Conservation (phyloP, 768 basidiomycete genomes). For the Peribolospora kevripleyi region DNA sequence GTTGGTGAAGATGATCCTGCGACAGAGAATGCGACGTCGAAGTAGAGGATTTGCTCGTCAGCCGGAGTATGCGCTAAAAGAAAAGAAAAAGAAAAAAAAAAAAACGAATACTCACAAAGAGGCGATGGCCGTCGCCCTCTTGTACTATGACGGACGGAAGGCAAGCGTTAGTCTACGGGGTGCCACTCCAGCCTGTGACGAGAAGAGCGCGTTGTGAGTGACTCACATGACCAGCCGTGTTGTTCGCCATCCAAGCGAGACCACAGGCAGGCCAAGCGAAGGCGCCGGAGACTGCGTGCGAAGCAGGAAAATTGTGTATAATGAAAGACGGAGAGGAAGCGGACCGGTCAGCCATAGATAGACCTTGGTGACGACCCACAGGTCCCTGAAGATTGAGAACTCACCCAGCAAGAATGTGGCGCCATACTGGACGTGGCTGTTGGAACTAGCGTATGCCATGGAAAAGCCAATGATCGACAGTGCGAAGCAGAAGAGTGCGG, state of each 20-base stretch:
- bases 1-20: too few relatives aligned
- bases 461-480: neutral
- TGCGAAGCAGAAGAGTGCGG: constrained; percentile 5
- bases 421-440: constrained; percentile 2
- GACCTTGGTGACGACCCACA: neutral
- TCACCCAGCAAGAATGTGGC: neutral
- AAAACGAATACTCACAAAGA: neutral
- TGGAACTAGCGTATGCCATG: constrained; percentile 3
- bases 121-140: constrained; percentile 4
- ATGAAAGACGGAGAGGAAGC: neutral
- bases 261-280: neutral
- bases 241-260: neutral
- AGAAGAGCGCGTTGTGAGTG: too few relatives aligned
- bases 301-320: neutral
- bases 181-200: too few relatives aligned
- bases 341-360: constrained; percentile 1
- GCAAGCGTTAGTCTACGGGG: too few relatives aligned
- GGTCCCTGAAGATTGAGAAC: neutral
- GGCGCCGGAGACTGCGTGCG: neutral
- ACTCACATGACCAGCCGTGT: constrained; percentile 1
- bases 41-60: too few relatives aligned
- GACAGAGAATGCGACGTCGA: too few relatives aligned
- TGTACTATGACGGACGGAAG: neutral
- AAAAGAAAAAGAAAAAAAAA: too few relatives aligned
- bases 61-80: too few relatives aligned